These are phyloP conservation scores for Chimonanthus praecox DNA, from an alignment of 164 flowering plant species.

Conservation along the genomic window DNA sequence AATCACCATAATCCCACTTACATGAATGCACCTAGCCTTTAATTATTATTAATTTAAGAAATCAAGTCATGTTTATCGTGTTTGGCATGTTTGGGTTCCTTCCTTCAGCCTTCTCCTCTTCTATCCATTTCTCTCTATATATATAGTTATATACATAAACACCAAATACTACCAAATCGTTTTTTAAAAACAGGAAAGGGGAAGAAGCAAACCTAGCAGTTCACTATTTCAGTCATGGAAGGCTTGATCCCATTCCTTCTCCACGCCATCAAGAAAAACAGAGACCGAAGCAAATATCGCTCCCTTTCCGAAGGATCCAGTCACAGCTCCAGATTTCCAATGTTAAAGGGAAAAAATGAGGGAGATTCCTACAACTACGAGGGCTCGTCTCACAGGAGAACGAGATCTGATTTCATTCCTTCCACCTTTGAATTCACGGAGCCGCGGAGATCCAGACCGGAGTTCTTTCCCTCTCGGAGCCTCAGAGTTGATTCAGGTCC, in stretches of 20 bases:
- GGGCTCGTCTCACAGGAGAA: constrained; percentile 8
- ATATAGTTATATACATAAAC: no score
- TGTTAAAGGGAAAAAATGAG: not conserved
- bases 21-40: not conserved
- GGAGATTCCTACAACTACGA: not conserved
- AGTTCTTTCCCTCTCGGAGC: not conserved
- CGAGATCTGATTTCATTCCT: constrained; percentile 32
- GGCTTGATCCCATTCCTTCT: constrained; percentile 42
- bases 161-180: not conserved
- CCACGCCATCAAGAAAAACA: constrained; percentile 33
- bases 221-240: constrained; percentile 22
- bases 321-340: constrained; percentile 25
- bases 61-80: not conserved
- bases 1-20: not conserved
- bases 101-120: not conserved
- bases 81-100: not conserved
- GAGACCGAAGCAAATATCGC: constrained; percentile 22
- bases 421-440: constrained; percentile 11
- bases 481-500: not conserved
- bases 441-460: constrained; percentile 17
- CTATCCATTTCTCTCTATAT: not conserved
- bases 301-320: constrained; percentile 23
- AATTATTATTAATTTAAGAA: no score
- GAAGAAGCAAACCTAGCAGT: not conserved
- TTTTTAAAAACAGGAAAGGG: not conserved